Evolutionary conservation across 257 asterid species (phyloP), one percentile per base, ranked within the genome.

Genomic region (Penstemon barbatus): DNA sequence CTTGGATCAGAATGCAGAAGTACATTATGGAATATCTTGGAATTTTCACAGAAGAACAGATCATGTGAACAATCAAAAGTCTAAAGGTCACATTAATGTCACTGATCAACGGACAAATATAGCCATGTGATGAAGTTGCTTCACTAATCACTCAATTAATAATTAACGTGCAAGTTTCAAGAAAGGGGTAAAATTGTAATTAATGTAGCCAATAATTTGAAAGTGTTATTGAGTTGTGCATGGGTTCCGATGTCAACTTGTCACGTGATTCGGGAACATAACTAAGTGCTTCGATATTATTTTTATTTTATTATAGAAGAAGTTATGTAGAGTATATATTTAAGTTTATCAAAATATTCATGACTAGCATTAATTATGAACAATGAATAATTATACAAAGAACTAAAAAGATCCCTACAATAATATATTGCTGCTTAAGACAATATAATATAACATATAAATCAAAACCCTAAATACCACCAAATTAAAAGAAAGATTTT

Each of bases 121-220:
- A 58, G 45, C 61, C 82, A 77, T 72, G 85, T 80, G 82, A 63
- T 74, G 39, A 56, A 67, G 33, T 48, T 67, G 77, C 75, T 73
- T 76, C 71, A 65, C 66, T 72, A 59, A 68, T 75, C 66, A 69
- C 41, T 50, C 73, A 60, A 5, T 0, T 25, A 15, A 15, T 25
- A 25, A 25, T 46, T n/a, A 59, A 36, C 54, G 41, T 49, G 57
- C 69, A 68, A 68, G 13, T 8, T 40, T 59, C 37, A 19, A 10
- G 42, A 25, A 25, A 25, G 1, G 33, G 33, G 33, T 25, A 25
- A 25, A 25, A 25, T 25, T 25, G 33, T 25, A 25, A 25, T 38
- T 9, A 8, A 15, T 0, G 62, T 36, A 33, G 5, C n/a, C 7
- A 11, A 7, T 36, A 6, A 33, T 57, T 19, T 33, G 0, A 56